Conservation (phyloP, 257 asterid species). For the Petrea volubilis region DNA sequence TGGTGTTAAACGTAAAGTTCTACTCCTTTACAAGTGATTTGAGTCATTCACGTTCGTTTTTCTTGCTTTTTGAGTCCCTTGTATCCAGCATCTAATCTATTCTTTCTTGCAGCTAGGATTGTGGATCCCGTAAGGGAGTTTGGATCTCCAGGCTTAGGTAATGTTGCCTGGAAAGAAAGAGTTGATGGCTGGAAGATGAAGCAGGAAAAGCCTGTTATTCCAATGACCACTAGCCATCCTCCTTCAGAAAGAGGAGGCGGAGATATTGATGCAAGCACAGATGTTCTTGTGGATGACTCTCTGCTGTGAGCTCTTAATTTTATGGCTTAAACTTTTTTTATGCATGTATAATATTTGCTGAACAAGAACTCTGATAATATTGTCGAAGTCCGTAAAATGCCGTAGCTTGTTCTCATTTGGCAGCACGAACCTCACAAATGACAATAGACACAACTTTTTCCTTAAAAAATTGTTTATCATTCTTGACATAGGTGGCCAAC, state of each 20-base stretch:
- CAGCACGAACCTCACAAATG: conserved; percentile 6
- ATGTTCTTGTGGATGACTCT: conserved; percentile 83
- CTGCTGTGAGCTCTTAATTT: conserved; percentile 63
- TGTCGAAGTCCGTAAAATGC: conserved; percentile 8
- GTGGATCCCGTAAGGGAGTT: conserved; percentile 93
- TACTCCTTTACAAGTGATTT: conserved; percentile 42
- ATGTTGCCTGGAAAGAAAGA: conserved; percentile 99
- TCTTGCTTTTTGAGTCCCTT: conserved; percentile 3
- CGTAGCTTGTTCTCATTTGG: conserved; percentile 9
- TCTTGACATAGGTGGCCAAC: background rate
- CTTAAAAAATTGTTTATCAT: background rate
- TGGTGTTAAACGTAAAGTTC: conserved; percentile 61
- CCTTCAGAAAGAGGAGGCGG: conserved; percentile 92
- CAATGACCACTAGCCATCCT: conserved; percentile 80
- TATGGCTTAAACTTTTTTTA: background rate
- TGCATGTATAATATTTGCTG: background rate
- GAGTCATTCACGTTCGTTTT: conserved; percentile 28
- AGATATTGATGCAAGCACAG: conserved; percentile 92
- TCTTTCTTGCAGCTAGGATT: conserved; percentile 69
- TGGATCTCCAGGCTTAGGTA: conserved; percentile 92
- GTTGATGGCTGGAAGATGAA: conserved; percentile 99
- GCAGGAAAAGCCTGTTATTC: conserved; percentile 85
- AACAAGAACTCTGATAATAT: conserved; percentile 9
- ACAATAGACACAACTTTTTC: background rate
- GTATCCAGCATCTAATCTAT: conserved; percentile 19